Evolutionary conservation across 2,329 filamentous ascomycete species (phyloP).

Genomic region (Aspergillus cejpii): DNA sequence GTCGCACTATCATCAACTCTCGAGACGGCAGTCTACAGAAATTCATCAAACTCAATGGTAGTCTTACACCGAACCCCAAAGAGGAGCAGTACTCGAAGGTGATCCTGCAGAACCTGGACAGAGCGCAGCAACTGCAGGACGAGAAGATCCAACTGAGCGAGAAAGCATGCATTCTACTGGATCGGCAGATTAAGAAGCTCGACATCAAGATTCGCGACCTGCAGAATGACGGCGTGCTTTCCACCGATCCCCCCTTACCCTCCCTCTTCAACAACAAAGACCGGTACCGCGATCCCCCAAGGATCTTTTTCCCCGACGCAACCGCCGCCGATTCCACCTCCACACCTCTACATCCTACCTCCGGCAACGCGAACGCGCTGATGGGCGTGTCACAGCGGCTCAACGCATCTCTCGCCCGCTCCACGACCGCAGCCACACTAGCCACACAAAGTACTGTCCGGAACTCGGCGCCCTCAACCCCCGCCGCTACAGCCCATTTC

Average conservation of each 20-base stretch:
- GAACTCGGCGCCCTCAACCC: conserved; percentile 43
- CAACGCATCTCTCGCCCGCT: conserved; percentile 33
- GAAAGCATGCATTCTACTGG: conserved; percentile 54
- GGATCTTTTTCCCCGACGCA: conserved; percentile 46
- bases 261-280: conserved; percentile 50
- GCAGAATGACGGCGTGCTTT: conserved; percentile 53
- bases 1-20: conserved; percentile 50
- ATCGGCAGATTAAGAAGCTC: conserved; percentile 57
- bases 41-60: conserved; percentile 58
- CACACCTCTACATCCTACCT: conserved; percentile 49
- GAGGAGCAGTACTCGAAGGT: conserved; percentile 55
- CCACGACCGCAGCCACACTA: conserved; percentile 35
- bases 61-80: conserved; percentile 56
- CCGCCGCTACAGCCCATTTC: conserved; percentile 36
- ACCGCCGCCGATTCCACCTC: conserved; percentile 39
- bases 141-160: conserved; percentile 57
- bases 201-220: conserved; percentile 57
- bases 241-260: conserved; percentile 53
- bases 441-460: conserved; percentile 34
- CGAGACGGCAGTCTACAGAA: conserved; percentile 59
- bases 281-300: conserved; percentile 41
- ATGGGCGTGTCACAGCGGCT: conserved; percentile 48
- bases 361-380: conserved; percentile 50
- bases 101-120: conserved; percentile 53
- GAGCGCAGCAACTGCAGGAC: conserved; percentile 52